Evolutionary conservation across 768 basidiomycete species (phyloP), one percentile per base, ranked within the genome.

Genomic region (Tulasnella sp.): DNA sequence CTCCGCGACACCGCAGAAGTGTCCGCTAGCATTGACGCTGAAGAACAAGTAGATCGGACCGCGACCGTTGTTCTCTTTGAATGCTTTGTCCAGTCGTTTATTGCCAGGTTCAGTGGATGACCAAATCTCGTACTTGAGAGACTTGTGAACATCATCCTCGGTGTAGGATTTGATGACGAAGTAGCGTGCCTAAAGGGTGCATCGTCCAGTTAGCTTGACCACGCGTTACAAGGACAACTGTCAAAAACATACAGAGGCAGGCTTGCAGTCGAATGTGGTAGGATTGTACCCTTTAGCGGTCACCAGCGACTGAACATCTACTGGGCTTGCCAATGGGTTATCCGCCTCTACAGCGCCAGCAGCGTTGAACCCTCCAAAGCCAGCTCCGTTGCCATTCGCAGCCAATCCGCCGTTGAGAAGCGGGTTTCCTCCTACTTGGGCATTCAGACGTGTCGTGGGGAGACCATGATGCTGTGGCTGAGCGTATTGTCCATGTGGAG

Each of bases 161-260:
- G 98, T 99, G 85, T 96, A 99, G 0, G 95, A 97, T 84, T 99
- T 99, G 88, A 99, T 99, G 42, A 99, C 97, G 82, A 98, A 98
- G 85, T 88, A 99, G 20, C 96, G 89, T 4, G 97, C 95, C 91
- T 95, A 74, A 29, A 20, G 29, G 32, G 32, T 67, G 5, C 18
- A 13, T 0, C 20, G 26, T 0, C 39, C 35, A 5, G 40, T 73
- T 44, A 72, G 77, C 16, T 79, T 79, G 77, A 80, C 77, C 23
- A 77, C 18, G 72, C 57, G 61, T 73, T 48, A 37, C 32, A 29
- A 48, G 29, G 20, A 74, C 81, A 71, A 46, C 32, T 67, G 57
- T 15, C 37, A 39, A 77, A 42, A 40, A 87, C 92, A 80, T 80
- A 93, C 94, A 84, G 91, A 93, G 71, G 88, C 82, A 13, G 96